Base-by-base conservation (phyloP, 305 asterid genomes). In the Fraxinus sp. region DNA sequence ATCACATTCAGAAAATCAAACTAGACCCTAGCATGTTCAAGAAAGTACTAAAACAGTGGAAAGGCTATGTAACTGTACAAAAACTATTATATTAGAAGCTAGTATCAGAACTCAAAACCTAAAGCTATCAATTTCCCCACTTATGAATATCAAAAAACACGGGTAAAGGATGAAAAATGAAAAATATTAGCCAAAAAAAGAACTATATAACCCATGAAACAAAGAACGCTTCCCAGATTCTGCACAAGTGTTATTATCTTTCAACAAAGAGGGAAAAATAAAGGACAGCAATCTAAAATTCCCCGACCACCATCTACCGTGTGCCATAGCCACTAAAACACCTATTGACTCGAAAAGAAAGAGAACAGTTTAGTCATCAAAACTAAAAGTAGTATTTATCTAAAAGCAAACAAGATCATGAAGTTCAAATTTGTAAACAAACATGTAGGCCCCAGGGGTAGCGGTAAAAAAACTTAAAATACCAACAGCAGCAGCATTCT, bases 1-100 rank as follows among this genome's bases (percentile, higher is more conserved):
- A 49, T 33, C 49, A 28, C 46, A 83, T 36, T 78, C 77, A 84
- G 70, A 62, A 79, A 89, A 83, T 20, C 70, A 79, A 85, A 80
- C 49, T 32, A 77, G 70, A 16, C 35, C 55, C 80, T 9, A 49
- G 66, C 79, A 16, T 79, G 36, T 9, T 22, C 52, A 37, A 76
- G 26, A 78, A 43, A 39, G 33, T 9, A 76, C 32, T 39, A 76
- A 74, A 32, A 81, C 30, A 71, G 35, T 37, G 28, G 73, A 66
- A 77, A 36, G 24, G 13, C 20, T 20, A 35, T 28, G 70, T 28
- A 64, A 49, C 18, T n/a, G 64, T 37, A 11, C 33, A 77, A 26
- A 55, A 6, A 46, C 14, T 10, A 9, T 24, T 64, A 66, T 70
- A 71, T 71, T 71, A 33, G 24, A 16, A 32, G 77, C 43, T 14